Base-by-base conservation (phyloP, 2,329 filamentous ascomycete genomes). In the Ceratocystis diversiconidia region DNA sequence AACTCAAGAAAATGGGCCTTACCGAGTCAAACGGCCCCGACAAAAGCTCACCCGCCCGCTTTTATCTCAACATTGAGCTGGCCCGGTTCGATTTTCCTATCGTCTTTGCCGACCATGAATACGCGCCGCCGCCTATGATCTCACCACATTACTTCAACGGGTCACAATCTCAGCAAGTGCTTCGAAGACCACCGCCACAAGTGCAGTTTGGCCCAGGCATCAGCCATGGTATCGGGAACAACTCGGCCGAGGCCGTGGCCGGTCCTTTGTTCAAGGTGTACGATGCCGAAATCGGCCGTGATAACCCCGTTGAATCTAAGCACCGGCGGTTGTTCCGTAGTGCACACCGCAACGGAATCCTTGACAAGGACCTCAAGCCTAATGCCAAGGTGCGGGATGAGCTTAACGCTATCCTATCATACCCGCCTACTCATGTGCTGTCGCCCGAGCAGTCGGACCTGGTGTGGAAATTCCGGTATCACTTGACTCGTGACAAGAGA, bases 401-500 rank as follows among this genome's bases (percentile, higher is more conserved):
- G 74, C 79, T 99, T 41, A 96, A 97, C 72, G 79, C 84, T 57
- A 92, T 99, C 70, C 86, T 97, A 78, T 87, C 88, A 1, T 96
- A 96, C 72, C 91, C 92, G 5, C 94, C 94, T 2, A 96, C 92
- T 0, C 91, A 96, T 69, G 83, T 89, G 61, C 79, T 99, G 28
- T 90, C 85, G 1, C 84, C 90, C 0, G 92, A 96, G 73, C 94
- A 99, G 74, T 95, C 95, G 72, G 94, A 99, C 74, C 80, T 96
- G 63, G 85, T 99, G 22, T 99, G 95, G 95, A 94, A 95, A 71
- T 99, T 97, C 77, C 83, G 94, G 67, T 95, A 97, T 74, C 92
- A 96, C 74, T 76, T 99, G 25, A 94, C 92, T 0, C 83, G 91
- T 66, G 92, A 99, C 73, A 99, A 99, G 75, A 81, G 88, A 71